Base-by-base conservation (phyloP, 805 yeast genomes). In the Barnettozyma sucrosica region DNA sequence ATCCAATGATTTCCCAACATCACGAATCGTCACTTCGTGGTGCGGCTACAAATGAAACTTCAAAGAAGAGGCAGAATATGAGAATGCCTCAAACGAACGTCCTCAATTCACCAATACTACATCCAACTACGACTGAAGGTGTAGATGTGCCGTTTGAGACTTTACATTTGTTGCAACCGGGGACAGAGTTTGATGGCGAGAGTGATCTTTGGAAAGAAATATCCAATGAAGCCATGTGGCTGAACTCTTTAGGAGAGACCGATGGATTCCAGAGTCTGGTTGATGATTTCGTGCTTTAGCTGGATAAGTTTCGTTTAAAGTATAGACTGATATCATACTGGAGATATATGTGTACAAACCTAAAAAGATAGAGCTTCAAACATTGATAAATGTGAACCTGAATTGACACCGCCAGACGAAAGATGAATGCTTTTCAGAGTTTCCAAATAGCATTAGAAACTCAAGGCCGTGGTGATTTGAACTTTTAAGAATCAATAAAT, bases 171-270 rank as follows among this genome's bases (percentile, higher is more conserved):
- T 47, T 59, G 18, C 63, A 60, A 33, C 51, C 51, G 25, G 56
- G 51, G 21, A 61, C 66, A 19, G 56, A 66, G 2, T 67, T 67
- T n/a, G 63, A 67, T 16, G 60, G 65, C 4, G 83, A 79, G 52
- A 62, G 68, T 43, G 74, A 82, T 51, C 65, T 85, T 28, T 85
- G 95, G 95, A 81, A 79, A 58, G 90, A 85, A 52, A 81, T 85
- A 47, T 80, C 89, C 0, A 77, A 76, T 56, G 88, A 84, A 56
- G 90, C 90, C 0, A 81, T 77, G 54, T 85, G 95, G 95, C 47
- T 61, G 19, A 55, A 49, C 9, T 52, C 61, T 1, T 64, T 85
- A 47, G 76, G 75, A 48, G 77, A 70, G 41, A 66, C 68, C 19
- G 71, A 68, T 33, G 76, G 70, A 41, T 64, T 72, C 36, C 63